Evolutionary conservation across 176 grass and related monocot genomes (phyloP).

Genomic region (Aegilops speltoides): DNA sequence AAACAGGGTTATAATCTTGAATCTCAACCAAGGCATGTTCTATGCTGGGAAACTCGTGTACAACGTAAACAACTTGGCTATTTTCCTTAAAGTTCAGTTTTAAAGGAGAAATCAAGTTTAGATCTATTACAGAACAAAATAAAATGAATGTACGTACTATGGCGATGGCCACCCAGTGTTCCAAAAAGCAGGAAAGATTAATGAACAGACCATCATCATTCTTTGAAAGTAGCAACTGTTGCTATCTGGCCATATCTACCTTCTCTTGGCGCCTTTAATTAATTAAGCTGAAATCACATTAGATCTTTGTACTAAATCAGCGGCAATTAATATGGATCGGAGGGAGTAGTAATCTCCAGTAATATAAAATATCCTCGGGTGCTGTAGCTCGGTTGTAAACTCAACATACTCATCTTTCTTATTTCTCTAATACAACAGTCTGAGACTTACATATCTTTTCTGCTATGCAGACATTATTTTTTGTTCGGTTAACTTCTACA

Average conservation of each 20-base stretch:
- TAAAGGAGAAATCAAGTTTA: not conserved
- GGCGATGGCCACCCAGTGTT: not conserved
- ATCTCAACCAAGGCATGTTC: slow-evolving; percentile 6
- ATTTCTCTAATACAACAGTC: not conserved
- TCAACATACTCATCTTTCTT: not conserved
- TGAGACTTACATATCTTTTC: slow-evolving; percentile 18
- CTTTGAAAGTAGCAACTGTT: not conserved
- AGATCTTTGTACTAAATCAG: not conserved
- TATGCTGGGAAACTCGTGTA: not conserved
- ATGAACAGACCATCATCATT: not conserved
- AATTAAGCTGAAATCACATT: not conserved
- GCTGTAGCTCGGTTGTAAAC: slow-evolving; percentile 18
- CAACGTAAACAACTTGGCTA: not conserved
- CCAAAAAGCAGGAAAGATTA: not conserved
- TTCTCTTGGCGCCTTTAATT: not conserved
- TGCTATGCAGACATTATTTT: slow-evolving; percentile 54
- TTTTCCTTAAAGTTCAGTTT: not conserved
- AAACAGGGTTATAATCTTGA: not conserved
- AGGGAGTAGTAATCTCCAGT: not conserved
- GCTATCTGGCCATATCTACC: not conserved
- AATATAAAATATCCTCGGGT: not conserved
- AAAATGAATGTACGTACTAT: not conserved
- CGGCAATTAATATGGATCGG: no score
- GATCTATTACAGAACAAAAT: not conserved
- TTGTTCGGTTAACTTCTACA: slow-evolving; percentile 50